Base-by-base conservation (phyloP, 192 early-diverging fungal genomes). In the Oehlia diaphana region DNA sequence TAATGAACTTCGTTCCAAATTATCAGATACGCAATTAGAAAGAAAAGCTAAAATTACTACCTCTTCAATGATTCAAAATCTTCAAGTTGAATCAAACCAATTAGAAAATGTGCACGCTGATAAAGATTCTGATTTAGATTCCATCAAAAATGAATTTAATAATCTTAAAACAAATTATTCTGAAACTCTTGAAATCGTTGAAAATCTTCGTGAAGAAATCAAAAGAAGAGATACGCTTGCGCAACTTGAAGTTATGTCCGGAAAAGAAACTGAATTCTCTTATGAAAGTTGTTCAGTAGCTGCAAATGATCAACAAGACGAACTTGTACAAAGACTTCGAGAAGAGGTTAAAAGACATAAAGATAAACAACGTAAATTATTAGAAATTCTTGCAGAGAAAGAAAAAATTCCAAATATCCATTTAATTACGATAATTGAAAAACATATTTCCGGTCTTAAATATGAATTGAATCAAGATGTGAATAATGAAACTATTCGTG, bases 161-260 rank as follows among this genome's bases (percentile, higher is more conserved):
- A 21, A 16, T 35, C 50, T 68, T 9, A 10, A 78, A 2, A 19
- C 37, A 13, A 78, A 23, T 58, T 66, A 78, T 12, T 26, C 3
- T 69, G 65, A 78, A 23, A 58, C 42, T 12, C 26, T 69, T 31
- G 77, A 78, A 53, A 58, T 78, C 37, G 77, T 78, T 53, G 77
- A 78, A 69, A 64, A 69, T n/a, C 65, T 78, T 35, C 42, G 77
- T 1, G 65, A 78, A 33, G 77, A 78, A 78, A 78, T 78, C 26
- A 78, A 78, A 64, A 66, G 23, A 37, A 62, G 77, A 39, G 77
- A 78, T 8, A 49, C 39, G 1, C 23, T 78, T 13, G 77, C 77
- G 0, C 77, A 67, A 69, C 13, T 50, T 31, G 47, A 78, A 64
- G 26, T 78, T 53, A 78, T 78, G 77, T 69, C 77, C 49, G 26